phyloP scores from a whole-genome alignment of 805 yeast genomes.

The Komagataella populi region DNA sequence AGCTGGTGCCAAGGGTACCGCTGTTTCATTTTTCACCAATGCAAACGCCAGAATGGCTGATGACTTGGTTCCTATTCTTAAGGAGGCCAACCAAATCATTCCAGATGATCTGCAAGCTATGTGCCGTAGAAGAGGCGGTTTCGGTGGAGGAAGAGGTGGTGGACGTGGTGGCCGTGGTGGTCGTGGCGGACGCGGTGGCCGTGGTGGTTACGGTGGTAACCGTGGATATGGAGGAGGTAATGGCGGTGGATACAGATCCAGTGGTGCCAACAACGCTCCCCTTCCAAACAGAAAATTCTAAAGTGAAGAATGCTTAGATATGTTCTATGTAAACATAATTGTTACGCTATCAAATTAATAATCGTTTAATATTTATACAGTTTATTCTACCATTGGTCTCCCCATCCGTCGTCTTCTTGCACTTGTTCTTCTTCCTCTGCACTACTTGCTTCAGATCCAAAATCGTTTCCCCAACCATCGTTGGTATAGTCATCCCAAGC shows the following conservation, averaged over 20 bases:
- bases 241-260: slow-evolving; percentile 18
- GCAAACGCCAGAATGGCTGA: slow-evolving; percentile 82
- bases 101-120: slow-evolving; percentile 69
- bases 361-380: background rate
- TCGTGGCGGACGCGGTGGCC: slow-evolving; percentile 30
- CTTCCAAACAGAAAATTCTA: slow-evolving; percentile 29
- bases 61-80: slow-evolving; percentile 77
- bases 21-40: slow-evolving; percentile 85
- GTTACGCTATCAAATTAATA: background rate
- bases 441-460: background rate
- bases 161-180: slow-evolving; percentile 34
- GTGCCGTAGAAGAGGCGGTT: slow-evolving; percentile 60
- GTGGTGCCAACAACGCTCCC: slow-evolving; percentile 37
- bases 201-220: slow-evolving; percentile 20
- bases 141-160: slow-evolving; percentile 40
- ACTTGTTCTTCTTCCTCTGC: background rate
- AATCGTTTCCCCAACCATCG: slow-evolving; percentile 16
- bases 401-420: slow-evolving; percentile 27
- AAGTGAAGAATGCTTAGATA: background rate
- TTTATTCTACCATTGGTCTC: slow-evolving; percentile 25
- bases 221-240: slow-evolving; percentile 12
- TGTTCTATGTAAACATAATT: background rate
- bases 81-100: slow-evolving; percentile 88
- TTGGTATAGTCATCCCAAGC: slow-evolving; percentile 9
- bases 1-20: slow-evolving; percentile 95